These are phyloP conservation scores for Schizophyllum amplum DNA, from an alignment of 1,284 basidiomycete species.

Conservation along the genomic window DNA sequence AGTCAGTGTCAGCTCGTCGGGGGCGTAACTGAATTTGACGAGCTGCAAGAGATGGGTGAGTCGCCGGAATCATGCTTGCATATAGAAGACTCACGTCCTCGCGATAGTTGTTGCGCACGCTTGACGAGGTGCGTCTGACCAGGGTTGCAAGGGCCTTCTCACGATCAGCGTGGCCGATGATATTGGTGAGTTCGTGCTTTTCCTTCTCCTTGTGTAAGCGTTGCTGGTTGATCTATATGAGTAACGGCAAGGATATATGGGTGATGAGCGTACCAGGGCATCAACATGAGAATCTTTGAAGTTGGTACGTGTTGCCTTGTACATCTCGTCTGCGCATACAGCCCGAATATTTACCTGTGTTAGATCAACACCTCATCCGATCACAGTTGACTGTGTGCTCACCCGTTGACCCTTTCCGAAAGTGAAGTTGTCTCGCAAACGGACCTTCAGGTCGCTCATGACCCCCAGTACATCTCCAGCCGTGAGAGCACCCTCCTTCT, in stretches of 20 bases:
- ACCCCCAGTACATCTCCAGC: neutral
- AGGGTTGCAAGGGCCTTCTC: neutral
- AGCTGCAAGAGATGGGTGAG: no score
- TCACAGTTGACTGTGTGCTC: no score
- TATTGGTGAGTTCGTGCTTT: neutral
- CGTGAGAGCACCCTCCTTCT: neutral
- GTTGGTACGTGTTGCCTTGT: neutral
- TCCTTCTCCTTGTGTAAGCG: neutral
- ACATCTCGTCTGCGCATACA: neutral
- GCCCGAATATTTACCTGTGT: constrained; percentile 3
- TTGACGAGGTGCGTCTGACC: neutral
- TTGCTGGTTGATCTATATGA: neutral
- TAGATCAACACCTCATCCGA: neutral
- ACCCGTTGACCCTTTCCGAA: constrained; percentile 2
- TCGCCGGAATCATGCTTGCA: no score
- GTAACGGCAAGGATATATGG: neutral
- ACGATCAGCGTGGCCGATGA: neutral
- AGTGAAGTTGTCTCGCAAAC: constrained; percentile 1
- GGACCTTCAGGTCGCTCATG: constrained; percentile 2
- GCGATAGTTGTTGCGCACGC: constrained; percentile 1
- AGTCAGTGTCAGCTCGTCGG: no score
- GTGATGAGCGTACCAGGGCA: constrained; percentile 1
- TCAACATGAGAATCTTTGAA: constrained; percentile 1
- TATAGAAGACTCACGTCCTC: neutral
- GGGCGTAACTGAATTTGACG: no score